Evolutionary conservation across 192 early-diverging fungal genomes (phyloP).

Genomic region (Mortierella hygrophila): DNA sequence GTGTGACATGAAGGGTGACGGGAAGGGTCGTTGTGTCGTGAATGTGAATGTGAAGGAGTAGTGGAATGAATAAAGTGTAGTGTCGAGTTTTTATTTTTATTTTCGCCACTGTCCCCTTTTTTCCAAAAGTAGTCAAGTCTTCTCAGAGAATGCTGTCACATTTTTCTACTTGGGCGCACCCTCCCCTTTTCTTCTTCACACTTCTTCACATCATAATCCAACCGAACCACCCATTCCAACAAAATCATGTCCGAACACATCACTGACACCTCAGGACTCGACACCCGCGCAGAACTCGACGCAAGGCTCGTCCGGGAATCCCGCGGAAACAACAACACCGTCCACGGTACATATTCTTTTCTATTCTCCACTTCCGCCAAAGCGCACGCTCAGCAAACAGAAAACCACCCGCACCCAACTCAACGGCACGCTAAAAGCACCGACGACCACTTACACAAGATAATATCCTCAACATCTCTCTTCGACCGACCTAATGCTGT

Average conservation of each 20-base stretch:
- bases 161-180: too few species aligned
- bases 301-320: slow-evolving; percentile 18
- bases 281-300: slow-evolving; percentile 18
- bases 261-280: slow-evolving; percentile 9
- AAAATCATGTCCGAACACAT: slow-evolving; percentile 19
- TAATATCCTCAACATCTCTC: neutral
- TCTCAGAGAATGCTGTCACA: too few species aligned
- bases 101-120: too few species aligned
- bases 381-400: neutral
- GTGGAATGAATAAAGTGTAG: neutral
- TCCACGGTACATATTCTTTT: slow-evolving; percentile 34
- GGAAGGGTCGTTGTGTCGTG: neutral
- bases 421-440: neutral
- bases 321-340: slow-evolving; percentile 16
- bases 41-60: neutral
- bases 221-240: slow-evolving; percentile 24
- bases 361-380: neutral
- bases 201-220: neutral
- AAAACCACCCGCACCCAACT: neutral
- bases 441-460: neutral
- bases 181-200: neutral
- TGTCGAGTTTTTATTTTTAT: neutral
- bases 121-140: too few species aligned
- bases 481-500: neutral
- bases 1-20: slow-evolving; percentile 23